Evolutionary conservation across 1,139 yeast species (phyloP), one percentile per base, ranked within the genome.

Genomic region (Taiozyma sp.): DNA sequence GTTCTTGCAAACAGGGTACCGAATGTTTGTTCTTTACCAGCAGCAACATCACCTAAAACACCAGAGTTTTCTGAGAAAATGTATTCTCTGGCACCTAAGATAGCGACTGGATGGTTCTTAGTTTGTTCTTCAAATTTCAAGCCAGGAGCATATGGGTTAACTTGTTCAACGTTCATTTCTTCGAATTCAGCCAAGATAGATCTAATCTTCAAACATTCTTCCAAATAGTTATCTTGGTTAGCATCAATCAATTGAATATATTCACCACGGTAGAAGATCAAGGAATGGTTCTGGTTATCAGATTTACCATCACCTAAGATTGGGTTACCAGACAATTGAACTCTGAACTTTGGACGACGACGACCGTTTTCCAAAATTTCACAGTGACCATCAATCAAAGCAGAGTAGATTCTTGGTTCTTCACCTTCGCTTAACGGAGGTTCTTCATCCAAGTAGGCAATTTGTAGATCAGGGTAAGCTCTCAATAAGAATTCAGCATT

Each of bases 231-330:
- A 73, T 93, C 99, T 78, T 93, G 99, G 73, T 93, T 93, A 61
- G 99, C 98, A 85, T 93, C 99, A 68, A 93, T 87, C 74, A 93
- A 82, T 75, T 93, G 98, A 63, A 93, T 84, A 74, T 93, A 93
- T 76, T 93, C 99, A 83, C 99, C 99, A 76, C 99, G 89, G 78
- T 92, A 89, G 82, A 93, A 93, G 69, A 93, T 90, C 64, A 93
- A 74, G 58, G 98, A 91, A 74, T 92, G 98, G 74, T 93, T 93
- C 76, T 93, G 99, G 74, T 93, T 93, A 81, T 93, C 99, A 66
- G 98, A 89, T 74, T 93, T 93, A 84, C 99, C 99, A 72, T 93
- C 99, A 81, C 99, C 99, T 69, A 93, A 80, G 72, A 93, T 93
- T 68, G 99, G 98, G 73, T 93, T 93, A 79, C 99, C 99, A 63